Evolutionary conservation across 2,329 filamentous ascomycete species (phyloP).

Genomic region (Metarhizium brunneum): DNA sequence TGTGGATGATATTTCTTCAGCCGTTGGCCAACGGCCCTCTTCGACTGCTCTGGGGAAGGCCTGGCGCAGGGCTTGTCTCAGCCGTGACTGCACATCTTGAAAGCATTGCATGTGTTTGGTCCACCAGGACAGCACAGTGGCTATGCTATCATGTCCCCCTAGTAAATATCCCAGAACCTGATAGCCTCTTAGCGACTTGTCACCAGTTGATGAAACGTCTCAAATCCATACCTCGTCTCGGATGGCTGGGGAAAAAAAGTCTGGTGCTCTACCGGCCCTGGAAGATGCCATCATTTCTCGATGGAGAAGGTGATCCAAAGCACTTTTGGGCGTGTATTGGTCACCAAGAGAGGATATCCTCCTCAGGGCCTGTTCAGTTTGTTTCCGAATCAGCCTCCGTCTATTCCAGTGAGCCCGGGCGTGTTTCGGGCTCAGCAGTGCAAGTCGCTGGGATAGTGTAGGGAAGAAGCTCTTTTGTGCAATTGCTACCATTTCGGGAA

Average conservation of each 20-base stretch:
- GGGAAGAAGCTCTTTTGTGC: conserved; percentile 15
- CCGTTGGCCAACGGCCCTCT: conserved; percentile 17
- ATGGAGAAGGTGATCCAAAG: conserved; percentile 24
- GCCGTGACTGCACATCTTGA: conserved; percentile 13
- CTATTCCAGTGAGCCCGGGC: conserved; percentile 16
- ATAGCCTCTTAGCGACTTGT: background rate
- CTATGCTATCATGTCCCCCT: conserved; percentile 20
- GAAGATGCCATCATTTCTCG: conserved; percentile 22
- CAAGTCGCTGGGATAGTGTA: conserved; percentile 11
- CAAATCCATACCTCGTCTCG: conserved; percentile 21
- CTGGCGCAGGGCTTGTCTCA: conserved; percentile 16
- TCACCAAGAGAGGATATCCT: conserved; percentile 8
- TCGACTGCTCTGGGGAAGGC: conserved; percentile 13
- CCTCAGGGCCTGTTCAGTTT: conserved; percentile 13
- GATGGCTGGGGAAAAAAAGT: conserved; percentile 23
- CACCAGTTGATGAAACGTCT: background rate
- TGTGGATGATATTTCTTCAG: conserved; percentile 18
- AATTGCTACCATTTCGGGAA: conserved; percentile 16
- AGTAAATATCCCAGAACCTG: conserved; percentile 20
- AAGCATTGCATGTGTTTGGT: conserved; percentile 17
- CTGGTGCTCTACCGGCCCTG: conserved; percentile 18
- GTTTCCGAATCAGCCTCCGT: conserved; percentile 11
- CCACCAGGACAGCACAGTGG: conserved; percentile 19
- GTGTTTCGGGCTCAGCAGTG: conserved; percentile 15
- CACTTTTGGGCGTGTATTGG: conserved; percentile 10